Percentiles rank a stretch among this genome's conserved stretches.
phyloP scores from a whole-genome alignment of 2,329 filamentous ascomycete genomes.

The Trichoderma hamatum region DNA sequence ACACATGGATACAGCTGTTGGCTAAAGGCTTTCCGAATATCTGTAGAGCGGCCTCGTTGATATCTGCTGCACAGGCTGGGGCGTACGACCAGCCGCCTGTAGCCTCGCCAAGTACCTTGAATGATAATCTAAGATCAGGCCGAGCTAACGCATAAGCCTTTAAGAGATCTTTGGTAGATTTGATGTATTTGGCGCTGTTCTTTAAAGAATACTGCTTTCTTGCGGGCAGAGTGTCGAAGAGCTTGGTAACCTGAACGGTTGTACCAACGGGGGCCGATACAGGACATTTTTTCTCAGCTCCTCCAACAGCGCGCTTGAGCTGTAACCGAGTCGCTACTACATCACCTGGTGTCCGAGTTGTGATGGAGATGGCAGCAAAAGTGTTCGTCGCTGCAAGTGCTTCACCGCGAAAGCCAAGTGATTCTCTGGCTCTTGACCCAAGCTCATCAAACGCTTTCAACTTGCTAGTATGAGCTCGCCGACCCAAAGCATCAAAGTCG shows the following conservation, averaged over 20 bases:
- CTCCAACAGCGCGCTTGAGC: conserved; percentile 43
- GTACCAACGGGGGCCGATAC: conserved; percentile 67
- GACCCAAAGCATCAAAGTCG: conserved; percentile 66
- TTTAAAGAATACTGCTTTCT: conserved; percentile 62
- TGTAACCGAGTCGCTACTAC: conserved; percentile 56
- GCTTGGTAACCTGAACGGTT: conserved; percentile 61
- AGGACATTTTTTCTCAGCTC: conserved; percentile 37
- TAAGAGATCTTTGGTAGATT: conserved; percentile 62
- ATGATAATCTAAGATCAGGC: conserved; percentile 61
- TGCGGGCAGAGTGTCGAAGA: conserved; percentile 66
- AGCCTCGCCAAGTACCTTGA: conserved; percentile 61
- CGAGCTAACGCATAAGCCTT: conserved; percentile 68
- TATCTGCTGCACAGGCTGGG: conserved; percentile 50
- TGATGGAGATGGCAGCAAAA: conserved; percentile 62
- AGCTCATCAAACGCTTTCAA: conserved; percentile 66
- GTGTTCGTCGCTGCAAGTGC: conserved; percentile 68
- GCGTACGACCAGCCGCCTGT: conserved; percentile 63
- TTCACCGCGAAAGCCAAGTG: conserved; percentile 76
- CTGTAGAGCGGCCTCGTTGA: conserved; percentile 64
- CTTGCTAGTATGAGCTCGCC: conserved; percentile 74
- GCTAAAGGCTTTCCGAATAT: conserved; percentile 62
- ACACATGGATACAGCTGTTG: conserved; percentile 54
- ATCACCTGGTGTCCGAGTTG: conserved; percentile 65
- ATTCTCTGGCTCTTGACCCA: conserved; percentile 55
- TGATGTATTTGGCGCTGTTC: conserved; percentile 58